Evolutionary conservation across 2,329 filamentous ascomycete species (phyloP), one percentile per base, ranked within the genome.

Genomic region (Neoarthrinium moseri): DNA sequence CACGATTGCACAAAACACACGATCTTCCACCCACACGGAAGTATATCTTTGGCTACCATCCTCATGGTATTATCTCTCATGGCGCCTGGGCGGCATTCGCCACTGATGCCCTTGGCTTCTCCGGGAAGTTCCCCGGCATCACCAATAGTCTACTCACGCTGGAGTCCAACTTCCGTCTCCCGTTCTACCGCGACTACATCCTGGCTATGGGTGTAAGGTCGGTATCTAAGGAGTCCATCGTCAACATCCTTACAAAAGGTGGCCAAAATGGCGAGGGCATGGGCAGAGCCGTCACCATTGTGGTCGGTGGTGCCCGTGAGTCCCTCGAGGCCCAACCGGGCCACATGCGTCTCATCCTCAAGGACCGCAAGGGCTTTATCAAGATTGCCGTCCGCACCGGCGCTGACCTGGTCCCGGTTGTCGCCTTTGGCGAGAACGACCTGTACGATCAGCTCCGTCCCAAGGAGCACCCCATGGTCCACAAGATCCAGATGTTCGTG

Each of bases 31-130:
- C 90, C 0, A 90, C 86, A 1, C 78, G 91, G 51, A 96, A 95
- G 68, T 99, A 97, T 70, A 91, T 99, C 52, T 91, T 99, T 58
- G 92, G 92, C 35, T 97, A 97, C 66, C 94, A 97, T 59, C 94
- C 94, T 0, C 94, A 99, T 62, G 92, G 94, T 20, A 97, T 99
- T 66, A 96, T 99, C 60, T 94, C 88, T 5, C 90, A 96, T 58
- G 94, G 92, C n/a, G 92, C 91, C 0, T 96, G 92, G 71, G 89
- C 84, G 5, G 88, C 91, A 5, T 97, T 97, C 61, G 88, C 79
- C 4, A 97, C 92, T 1, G 91, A 96, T 57, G 90, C 90, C 0
- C 77, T 96, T 0, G 90, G 90, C 0, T 97, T 96, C 65, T 78
- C 81, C 1, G 82, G 88, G 46, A 81, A 95, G 50, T 99, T 96